phyloP scores from a whole-genome alignment of 2,329 filamentous ascomycete genomes.

The Cercospora janseana region DNA sequence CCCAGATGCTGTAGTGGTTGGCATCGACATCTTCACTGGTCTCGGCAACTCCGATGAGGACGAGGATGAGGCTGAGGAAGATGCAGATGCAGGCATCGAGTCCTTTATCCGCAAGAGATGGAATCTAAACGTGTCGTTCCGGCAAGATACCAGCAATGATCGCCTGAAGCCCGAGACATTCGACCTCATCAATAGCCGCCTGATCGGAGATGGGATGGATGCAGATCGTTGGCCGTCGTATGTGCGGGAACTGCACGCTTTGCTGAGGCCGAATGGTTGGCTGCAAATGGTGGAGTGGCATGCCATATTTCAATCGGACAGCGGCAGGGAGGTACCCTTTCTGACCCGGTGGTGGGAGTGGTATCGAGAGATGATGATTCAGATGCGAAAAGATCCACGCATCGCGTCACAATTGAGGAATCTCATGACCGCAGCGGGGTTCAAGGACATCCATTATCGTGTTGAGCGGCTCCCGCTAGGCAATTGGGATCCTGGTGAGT shows the following conservation, averaged over 20 bases:
- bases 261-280: conserved; percentile 76
- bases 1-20: conserved; percentile 21
- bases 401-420: conserved; percentile 22
- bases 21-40: conserved; percentile 37
- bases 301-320: conserved; percentile 79
- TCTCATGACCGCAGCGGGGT: conserved; percentile 26
- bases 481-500: conserved; percentile 11
- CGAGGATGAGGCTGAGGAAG: conserved; percentile 26
- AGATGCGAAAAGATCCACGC: conserved; percentile 28
- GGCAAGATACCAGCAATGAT: conserved; percentile 22
- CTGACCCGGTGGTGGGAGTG: conserved; percentile 30
- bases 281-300: conserved; percentile 86
- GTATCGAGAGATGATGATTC: conserved; percentile 24
- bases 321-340: conserved; percentile 34
- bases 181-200: conserved; percentile 78
- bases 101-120: conserved; percentile 34
- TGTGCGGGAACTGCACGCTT: conserved; percentile 69
- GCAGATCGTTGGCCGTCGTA: conserved; percentile 71
- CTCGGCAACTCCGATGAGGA: conserved; percentile 27
- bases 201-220: conserved; percentile 70
- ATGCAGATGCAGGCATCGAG: conserved; percentile 26
- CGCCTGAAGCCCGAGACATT: conserved; percentile 55
- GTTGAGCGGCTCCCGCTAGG: conserved; percentile 12
- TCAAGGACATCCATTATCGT: conserved; percentile 17
- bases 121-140: conserved; percentile 38